Evolutionary conservation across 1,139 yeast genomes (phyloP), one percentile per base, ranked within the genome.

Genomic region (Nakaseomyces nivariensis): DNA sequence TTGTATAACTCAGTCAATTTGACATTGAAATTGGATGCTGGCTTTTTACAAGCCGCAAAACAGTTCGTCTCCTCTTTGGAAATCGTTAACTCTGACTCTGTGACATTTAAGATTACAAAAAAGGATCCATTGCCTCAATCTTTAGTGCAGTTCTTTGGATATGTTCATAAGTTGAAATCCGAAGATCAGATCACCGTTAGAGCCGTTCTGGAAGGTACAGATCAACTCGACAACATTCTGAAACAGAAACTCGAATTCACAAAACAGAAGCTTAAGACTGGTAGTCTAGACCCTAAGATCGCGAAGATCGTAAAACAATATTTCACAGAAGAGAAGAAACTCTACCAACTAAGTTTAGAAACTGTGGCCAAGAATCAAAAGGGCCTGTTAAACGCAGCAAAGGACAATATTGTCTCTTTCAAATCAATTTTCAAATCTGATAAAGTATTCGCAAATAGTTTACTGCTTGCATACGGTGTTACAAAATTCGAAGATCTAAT

Each of bases 1-100:
- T 62, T 66, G 1, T 76, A 78, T 45, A 96, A 89, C 57, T 68
- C 76, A 1, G 77, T 85, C 2, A 81, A 86, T 3, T 68, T 79
- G 49, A 78, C 76, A 57, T 71, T 79, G 56, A 80, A 71, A 59
- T 65, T 75, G n/a, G 78, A 78, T 0, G 46, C 58, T 4, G 67
- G 57, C n/a, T 48, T 54, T 4, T 52, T 45, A 4, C 22, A 36
- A 4, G 5, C 22, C 4, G 41, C 51, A 7, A 52, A 56, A 13
- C 26, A 36, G 7, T 27, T 36, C 34, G 9, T 36, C 7, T 25
- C 33, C 5, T 50, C 48, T 11, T 47, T 49, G 8, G 47, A 54
- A 5, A 43, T 52, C 2, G 51, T 57, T 3, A 43, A 49, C n/a
- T 54, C 54, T 11, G 58, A 57, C 37, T 53, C 60, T 42, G 59